Base-by-base conservation (phyloP, 768 basidiomycete species). In the Mycena haematopus region DNA sequence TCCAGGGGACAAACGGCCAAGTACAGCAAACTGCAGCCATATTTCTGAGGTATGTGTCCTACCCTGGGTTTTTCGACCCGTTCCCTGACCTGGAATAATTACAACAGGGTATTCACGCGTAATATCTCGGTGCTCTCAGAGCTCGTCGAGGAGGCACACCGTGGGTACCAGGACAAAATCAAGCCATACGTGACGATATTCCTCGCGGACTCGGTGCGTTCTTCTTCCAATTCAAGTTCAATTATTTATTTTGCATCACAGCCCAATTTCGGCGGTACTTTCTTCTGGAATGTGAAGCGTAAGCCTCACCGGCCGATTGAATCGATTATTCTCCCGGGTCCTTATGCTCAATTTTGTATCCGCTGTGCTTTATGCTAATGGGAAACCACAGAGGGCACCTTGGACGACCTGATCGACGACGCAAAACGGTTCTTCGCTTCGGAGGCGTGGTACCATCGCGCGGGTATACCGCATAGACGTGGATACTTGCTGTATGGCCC, bases 401-500 rank as follows among this genome's bases (percentile, higher is more conserved):
- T 83, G 6, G 77, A 82, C 2, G 78, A 78, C 9, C 71, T 88
- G 6, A 74, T 86, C 14, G 71, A 75, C 44, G 86, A 88, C 61
- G 82, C 82, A 4, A 76, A 74, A 31, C 84, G 86, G 56, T 88
- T 87, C 65, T 70, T 86, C n/a, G 75, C 77, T 22, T 77, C 79
- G 14, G 84, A 86, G 60, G 74, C 80, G n/a, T 88, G 86, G 86
- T 88, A 87, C 65, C 68, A 74, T 31, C 77, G 81, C 42, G 81
- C 83, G 0, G 86, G 86, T 0, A 86, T 87, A 47, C 86, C 86
- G 2, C 81, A 86, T 67, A 77, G 83, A 11, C 74, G 86, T 35
- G 86, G 86, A 0, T 86, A 85, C 60, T 72, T 88, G 24, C 73
- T 88, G 4, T 77, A 82, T 71, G 86, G 86, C 0, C 84, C 84